Evolutionary conservation across 1,284 basidiomycete species (phyloP).

Genomic region (Lignosus rhinocerotis): DNA sequence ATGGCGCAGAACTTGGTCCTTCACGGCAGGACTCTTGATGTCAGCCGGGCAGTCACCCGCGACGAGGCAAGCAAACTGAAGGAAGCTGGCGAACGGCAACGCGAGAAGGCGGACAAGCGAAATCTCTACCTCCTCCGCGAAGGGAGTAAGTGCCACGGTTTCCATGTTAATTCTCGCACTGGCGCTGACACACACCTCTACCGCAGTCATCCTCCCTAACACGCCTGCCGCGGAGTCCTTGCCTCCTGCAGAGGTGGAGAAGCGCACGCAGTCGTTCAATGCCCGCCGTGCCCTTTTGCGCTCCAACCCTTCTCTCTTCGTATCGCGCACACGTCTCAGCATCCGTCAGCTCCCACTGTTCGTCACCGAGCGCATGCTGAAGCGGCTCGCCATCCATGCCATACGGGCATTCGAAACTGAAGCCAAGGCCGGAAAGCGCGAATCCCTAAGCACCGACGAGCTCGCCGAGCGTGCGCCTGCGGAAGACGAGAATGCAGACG

Average conservation of each 20-base stretch:
- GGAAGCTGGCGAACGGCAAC: conserved; percentile 80
- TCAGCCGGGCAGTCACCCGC: conserved; percentile 88
- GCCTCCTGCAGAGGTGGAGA: conserved; percentile 75
- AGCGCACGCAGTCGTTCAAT: conserved; percentile 81
- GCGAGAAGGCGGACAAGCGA: conserved; percentile 93
- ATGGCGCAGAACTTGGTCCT: conserved; percentile 84
- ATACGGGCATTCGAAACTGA: conserved; percentile 81
- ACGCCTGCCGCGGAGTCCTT: conserved; percentile 75
- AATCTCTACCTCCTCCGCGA: conserved; percentile 96
- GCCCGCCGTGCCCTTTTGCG: conserved; percentile 79
- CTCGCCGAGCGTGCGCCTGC: conserved; percentile 42
- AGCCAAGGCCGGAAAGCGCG: conserved; percentile 65
- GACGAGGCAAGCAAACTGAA: conserved; percentile 86
- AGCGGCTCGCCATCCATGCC: conserved; percentile 84
- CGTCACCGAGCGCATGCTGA: conserved; percentile 87
- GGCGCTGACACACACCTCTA: background rate
- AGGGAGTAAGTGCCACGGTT: conserved; percentile 64
- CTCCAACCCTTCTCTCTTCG: conserved; percentile 91
- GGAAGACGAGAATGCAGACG: conserved; percentile 28
- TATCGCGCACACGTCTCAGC: conserved; percentile 92
- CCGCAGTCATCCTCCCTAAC: conserved; percentile 83
- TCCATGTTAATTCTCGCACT: background rate
- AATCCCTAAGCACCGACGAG: conserved; percentile 75
- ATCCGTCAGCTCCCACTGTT: conserved; percentile 92
- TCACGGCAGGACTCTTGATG: conserved; percentile 91